A percentile compares a stretch with the other conserved stretches of the same genome.
phyloP scores from a whole-genome alignment of 2,329 filamentous ascomycete species.

The Aureobasidium sp. region DNA sequence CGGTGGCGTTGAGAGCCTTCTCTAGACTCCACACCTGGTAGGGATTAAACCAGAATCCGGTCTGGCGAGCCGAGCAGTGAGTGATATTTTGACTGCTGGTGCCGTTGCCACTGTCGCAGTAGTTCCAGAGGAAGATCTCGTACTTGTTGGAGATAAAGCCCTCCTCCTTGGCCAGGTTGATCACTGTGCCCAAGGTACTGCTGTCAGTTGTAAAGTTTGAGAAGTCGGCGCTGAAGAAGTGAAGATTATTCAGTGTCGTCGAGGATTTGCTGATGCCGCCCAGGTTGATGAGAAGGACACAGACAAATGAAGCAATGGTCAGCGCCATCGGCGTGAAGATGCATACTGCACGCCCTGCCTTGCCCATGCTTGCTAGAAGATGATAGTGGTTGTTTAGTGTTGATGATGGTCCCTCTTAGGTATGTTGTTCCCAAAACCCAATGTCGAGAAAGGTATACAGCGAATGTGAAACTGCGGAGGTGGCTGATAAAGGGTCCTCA shows the following conservation, averaged over 20 bases:
- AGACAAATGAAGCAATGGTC: constrained; percentile 69
- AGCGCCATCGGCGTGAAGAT: constrained; percentile 81
- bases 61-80: constrained; percentile 53
- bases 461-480: constrained; percentile 10
- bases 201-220: constrained; percentile 27
- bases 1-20: constrained; percentile 36
- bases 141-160: constrained; percentile 64
- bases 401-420: background rate
- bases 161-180: constrained; percentile 32
- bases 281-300: constrained; percentile 52
- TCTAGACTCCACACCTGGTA: constrained; percentile 61
- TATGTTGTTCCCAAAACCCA: background rate
- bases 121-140: constrained; percentile 78
- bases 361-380: constrained; percentile 49
- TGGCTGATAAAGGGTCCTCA: constrained; percentile 1
- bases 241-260: constrained; percentile 43
- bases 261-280: constrained; percentile 49
- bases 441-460: background rate
- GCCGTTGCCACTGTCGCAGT: constrained; percentile 61
- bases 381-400: background rate
- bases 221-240: constrained; percentile 46
- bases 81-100: constrained; percentile 39
- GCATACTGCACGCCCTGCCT: constrained; percentile 73
- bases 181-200: constrained; percentile 29
- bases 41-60: constrained; percentile 69